Conservation (phyloP, 2,329 filamentous ascomycete species). For the Graphilbum fragrans region DNA sequence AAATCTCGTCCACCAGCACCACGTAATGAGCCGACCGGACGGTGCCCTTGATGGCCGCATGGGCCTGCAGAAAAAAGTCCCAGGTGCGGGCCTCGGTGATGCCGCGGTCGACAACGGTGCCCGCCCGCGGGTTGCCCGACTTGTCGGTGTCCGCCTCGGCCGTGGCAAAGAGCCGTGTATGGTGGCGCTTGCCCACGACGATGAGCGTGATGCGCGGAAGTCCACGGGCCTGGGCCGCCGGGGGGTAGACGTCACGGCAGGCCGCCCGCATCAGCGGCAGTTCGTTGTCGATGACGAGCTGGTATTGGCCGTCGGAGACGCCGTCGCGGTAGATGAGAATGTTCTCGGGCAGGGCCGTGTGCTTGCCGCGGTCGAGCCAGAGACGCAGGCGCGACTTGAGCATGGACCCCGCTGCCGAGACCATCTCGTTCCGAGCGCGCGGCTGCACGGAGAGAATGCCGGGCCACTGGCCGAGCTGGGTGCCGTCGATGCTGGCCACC, state of each 20-base stretch:
- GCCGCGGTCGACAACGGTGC: constrained; percentile 77
- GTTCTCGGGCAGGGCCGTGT: constrained; percentile 45
- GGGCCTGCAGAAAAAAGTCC: constrained; percentile 80
- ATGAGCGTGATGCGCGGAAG: constrained; percentile 57
- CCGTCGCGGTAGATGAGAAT: constrained; percentile 83
- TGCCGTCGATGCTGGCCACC: constrained; percentile 60
- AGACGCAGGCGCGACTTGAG: constrained; percentile 52
- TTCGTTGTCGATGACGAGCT: constrained; percentile 54
- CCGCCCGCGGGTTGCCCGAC: constrained; percentile 61
- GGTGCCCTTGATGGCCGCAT: constrained; percentile 51
- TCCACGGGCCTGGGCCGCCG: constrained; percentile 5
- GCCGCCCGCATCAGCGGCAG: constrained; percentile 54
- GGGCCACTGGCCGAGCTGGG: constrained; percentile 64
- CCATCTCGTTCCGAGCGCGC: constrained; percentile 54
- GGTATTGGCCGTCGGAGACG: constrained; percentile 77
- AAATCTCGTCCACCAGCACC: constrained; percentile 61
- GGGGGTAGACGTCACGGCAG: constrained; percentile 38
- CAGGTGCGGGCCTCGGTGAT: constrained; percentile 64
- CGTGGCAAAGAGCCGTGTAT: constrained; percentile 77
- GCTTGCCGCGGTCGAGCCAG: constrained; percentile 47
- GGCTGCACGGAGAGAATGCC: constrained; percentile 57
- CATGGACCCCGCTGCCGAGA: constrained; percentile 47
- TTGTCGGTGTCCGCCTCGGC: constrained; percentile 35
- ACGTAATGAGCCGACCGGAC: constrained; percentile 76
- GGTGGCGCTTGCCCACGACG: constrained; percentile 78